Evolutionary conservation across 1,284 basidiomycete genomes (phyloP).

Genomic region (Fomitopsis pinicola): DNA sequence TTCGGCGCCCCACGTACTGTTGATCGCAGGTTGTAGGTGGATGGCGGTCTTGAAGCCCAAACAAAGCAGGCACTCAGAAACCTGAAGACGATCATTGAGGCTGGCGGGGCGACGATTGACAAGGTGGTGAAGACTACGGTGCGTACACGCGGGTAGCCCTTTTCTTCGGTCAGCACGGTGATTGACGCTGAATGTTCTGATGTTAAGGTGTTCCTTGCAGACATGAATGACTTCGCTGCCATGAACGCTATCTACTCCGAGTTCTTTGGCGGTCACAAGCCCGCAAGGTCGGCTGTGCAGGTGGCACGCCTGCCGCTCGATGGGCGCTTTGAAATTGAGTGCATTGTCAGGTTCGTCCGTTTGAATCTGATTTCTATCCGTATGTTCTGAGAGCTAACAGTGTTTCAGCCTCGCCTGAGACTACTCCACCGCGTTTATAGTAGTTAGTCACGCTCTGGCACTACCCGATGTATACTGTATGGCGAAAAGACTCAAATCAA

Average conservation of each 20-base stretch:
- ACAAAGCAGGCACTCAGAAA: conserved; percentile 86
- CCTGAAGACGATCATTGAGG: conserved; percentile 80
- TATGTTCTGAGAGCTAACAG: background rate
- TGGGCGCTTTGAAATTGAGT: conserved; percentile 90
- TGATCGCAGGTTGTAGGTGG: conserved; percentile 19
- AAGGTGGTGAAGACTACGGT: conserved; percentile 88
- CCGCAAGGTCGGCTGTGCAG: conserved; percentile 88
- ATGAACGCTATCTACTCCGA: conserved; percentile 80
- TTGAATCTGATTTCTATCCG: background rate
- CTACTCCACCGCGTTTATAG: background rate
- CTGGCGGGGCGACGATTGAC: conserved; percentile 70
- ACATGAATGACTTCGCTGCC: conserved; percentile 86
- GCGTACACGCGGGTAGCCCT: background rate
- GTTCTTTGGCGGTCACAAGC: conserved; percentile 89
- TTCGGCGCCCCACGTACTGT: background rate
- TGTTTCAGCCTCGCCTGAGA: background rate
- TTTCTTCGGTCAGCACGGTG: background rate
- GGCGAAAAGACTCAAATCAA: background rate
- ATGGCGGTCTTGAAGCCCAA: conserved; percentile 81
- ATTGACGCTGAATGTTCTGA: background rate
- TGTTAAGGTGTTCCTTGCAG: conserved; percentile 82
- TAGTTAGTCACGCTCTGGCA: background rate
- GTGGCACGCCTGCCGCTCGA: conserved; percentile 75
- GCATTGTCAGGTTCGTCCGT: conserved; percentile 51
- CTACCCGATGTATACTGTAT: background rate